Base-by-base conservation (phyloP, 2,329 filamentous ascomycete species). In the Pezicula rhizophila region DNA sequence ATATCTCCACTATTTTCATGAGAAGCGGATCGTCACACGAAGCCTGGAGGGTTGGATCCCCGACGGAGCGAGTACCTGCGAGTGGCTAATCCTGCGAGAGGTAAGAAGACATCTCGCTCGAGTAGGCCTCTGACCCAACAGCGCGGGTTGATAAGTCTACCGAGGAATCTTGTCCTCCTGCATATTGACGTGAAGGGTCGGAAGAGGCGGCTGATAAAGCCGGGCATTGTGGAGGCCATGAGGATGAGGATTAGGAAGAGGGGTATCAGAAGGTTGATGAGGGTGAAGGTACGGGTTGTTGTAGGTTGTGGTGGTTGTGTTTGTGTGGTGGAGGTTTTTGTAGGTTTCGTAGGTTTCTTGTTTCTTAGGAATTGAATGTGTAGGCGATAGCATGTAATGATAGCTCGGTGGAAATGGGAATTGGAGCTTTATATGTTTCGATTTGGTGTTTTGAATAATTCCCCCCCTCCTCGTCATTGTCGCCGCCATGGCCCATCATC, bases 121-220 rank as follows among this genome's bases (percentile, higher is more conserved):
- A n/a, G n/a, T n/a, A n/a, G n/a, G n/a, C n/a, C n/a, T n/a, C n/a
- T n/a, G n/a, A n/a, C n/a, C n/a, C n/a, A n/a, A n/a, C n/a, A n/a
- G n/a, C n/a, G n/a, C n/a, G n/a, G n/a, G n/a, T n/a, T n/a, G n/a
- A n/a, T n/a, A n/a, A n/a, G n/a, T n/a, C n/a, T n/a, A n/a, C n/a
- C n/a, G n/a, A n/a, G n/a, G n/a, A n/a, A n/a, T n/a, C n/a, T n/a
- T n/a, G n/a, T n/a, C n/a, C n/a, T n/a, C n/a, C n/a, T n/a, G n/a
- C n/a, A n/a, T n/a, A n/a, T n/a, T n/a, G n/a, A n/a, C 52, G 69
- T 73, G 66, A 85, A 82, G 34, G 82, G 80, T 43, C 84, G 80
- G 58, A 82, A 71, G 52, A 88, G 71, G 53, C 82, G 80, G 52
- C 78, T 74, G 64, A 87, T 67, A 65, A 84, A 74, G 50, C 70